Evolutionary conservation across 2,329 filamentous ascomycete genomes (phyloP).

Genomic region (Cytospora schulzeri): DNA sequence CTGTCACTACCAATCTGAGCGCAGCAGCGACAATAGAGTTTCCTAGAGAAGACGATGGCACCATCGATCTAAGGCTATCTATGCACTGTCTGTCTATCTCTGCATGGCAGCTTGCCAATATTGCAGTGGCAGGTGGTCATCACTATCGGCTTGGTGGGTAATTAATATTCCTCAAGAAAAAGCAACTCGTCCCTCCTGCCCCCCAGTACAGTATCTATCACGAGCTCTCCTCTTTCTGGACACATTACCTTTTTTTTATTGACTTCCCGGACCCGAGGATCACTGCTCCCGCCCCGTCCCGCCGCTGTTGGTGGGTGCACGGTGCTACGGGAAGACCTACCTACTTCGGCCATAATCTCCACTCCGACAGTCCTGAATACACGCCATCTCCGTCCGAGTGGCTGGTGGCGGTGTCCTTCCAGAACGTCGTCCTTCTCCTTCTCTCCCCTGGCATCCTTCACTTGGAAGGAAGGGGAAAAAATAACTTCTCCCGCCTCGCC

Average conservation of each 20-base stretch:
- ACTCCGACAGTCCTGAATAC: neutral
- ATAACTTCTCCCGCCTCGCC: no score
- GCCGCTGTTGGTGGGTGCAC: neutral
- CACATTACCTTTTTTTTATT: no score
- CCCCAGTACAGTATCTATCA: neutral
- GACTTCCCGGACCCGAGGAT: neutral
- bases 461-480: no score
- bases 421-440: neutral
- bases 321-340: neutral
- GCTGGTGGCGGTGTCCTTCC: neutral
- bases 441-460: no score
- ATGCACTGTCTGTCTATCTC: no score
- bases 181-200: neutral
- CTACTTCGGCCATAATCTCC: neutral
- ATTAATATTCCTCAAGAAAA: neutral
- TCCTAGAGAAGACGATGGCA: neutral
- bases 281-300: no score
- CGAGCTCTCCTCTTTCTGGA: neutral
- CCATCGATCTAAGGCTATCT: neutral
- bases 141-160: neutral
- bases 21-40: neutral
- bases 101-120: neutral
- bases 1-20: constrained; percentile 5
- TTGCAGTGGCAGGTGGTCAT: neutral
- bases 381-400: neutral